Evolutionary conservation across 176 grass and related monocot species (phyloP).

Genomic region (Pharus latifolius): DNA sequence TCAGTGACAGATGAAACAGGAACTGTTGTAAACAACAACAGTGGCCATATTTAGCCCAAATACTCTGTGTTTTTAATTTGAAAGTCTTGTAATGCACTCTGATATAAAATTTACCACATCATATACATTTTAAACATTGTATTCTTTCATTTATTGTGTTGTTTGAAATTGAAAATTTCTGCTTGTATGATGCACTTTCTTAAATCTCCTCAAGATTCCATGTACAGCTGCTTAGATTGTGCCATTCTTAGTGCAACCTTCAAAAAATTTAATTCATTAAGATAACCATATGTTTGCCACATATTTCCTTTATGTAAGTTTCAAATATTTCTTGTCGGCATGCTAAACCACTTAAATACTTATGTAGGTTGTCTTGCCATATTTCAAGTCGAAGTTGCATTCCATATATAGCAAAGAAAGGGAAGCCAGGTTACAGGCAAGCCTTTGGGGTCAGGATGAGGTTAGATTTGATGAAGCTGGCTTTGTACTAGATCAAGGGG

Average conservation of each 20-base stretch:
- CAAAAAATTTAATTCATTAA: neutral
- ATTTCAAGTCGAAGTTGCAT: conserved; percentile 92
- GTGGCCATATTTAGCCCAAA: too few species aligned
- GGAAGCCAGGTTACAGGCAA: conserved; percentile 97
- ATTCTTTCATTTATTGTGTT: neutral
- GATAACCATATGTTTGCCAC: neutral
- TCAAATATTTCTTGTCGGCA: neutral
- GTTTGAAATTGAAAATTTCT: neutral
- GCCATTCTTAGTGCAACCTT: neutral
- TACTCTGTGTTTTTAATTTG: too few species aligned
- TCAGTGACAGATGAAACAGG: too few species aligned
- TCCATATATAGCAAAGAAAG: conserved; percentile 92
- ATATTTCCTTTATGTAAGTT: neutral
- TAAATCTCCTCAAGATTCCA: neutral
- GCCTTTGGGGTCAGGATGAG: conserved; percentile 83
- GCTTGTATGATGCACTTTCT: neutral
- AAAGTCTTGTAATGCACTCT: too few species aligned
- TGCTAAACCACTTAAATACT: conserved; percentile 3
- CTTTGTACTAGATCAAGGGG: conserved; percentile 66
- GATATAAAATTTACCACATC: too few species aligned
- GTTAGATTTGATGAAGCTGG: conserved; percentile 56
- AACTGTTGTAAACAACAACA: too few species aligned
- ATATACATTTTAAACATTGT: too few species aligned
- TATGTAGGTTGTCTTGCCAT: conserved; percentile 88
- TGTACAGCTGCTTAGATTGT: neutral